These are phyloP conservation scores for Backusella macrospora DNA, from an alignment of 192 early-diverging fungal genomes.

Conservation along the genomic window DNA sequence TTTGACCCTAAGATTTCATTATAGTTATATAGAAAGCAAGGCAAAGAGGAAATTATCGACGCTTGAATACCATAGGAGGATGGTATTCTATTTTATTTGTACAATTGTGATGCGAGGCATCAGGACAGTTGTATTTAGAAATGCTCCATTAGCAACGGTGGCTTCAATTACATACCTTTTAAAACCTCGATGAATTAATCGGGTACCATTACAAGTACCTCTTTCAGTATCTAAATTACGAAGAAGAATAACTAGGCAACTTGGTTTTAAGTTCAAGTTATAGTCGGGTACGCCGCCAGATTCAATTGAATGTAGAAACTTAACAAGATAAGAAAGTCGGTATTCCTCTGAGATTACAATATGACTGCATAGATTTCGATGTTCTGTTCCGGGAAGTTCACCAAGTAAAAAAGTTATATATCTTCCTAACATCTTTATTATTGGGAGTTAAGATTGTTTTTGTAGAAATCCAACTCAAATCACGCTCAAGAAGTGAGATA, in stretches of 20 bases:
- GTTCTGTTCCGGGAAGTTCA: not conserved
- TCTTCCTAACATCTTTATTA: not conserved
- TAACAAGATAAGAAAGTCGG: not conserved
- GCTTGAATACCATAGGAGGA: no score
- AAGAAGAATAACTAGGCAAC: not conserved
- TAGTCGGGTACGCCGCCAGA: not conserved
- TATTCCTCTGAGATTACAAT: not conserved
- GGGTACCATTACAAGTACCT: no score
- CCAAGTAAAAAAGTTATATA: not conserved
- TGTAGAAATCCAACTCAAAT: not conserved
- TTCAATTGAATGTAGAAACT: not conserved
- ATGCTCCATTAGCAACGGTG: no score
- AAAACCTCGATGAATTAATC: no score
- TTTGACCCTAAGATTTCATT: no score
- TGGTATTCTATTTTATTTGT: no score
- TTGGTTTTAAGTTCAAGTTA: not conserved
- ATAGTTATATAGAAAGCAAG: no score
- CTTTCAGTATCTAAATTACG: not conserved
- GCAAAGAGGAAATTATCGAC: no score
- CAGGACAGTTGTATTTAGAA: no score
- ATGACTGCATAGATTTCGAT: not conserved
- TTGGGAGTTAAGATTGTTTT: constrained; percentile 12
- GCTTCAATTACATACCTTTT: no score
- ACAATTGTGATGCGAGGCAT: no score
- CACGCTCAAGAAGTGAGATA: not conserved